Base-by-base conservation (phyloP, 148 eudicot species). In the Tetragonia tetragonoides region DNA sequence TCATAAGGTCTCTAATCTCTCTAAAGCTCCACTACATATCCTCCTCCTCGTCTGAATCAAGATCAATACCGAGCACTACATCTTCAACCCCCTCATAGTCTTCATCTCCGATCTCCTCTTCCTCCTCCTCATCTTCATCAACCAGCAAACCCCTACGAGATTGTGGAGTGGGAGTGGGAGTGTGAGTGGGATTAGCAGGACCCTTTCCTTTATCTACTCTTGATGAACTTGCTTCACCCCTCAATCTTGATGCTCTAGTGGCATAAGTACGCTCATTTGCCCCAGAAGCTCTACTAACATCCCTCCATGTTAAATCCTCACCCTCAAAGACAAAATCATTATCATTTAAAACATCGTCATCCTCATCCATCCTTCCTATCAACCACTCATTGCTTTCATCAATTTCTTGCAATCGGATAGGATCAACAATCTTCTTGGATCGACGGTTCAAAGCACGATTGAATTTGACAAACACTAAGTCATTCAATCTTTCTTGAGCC, bases 361-460 rank as follows among this genome's bases (percentile, higher is more conserved):
- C 18, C 5, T 39, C 65, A 37, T 57, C 51, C 44, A 8, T 56
- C 10, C 42, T 54, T 15, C 75, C 64, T 38, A 56, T 12, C 42
- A 73, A 40, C 66, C 66, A 38, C 54, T 60, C 67, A 21, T 74
- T 41, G 15, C 39, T 41, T 8, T 74, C 77, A 74, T 60, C 10
- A 1, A 74, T 21, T 14, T 74, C 20, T 20, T 41, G 49, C 18
- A 74, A 74, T 54, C 41, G 9, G 28, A 73, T 59, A 24, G 67
- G 77, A 42, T 40, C 54, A 12, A 9, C 15, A 10, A 37, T 56
- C 64, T 37, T 17, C 11, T 28, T 16, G 18, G 15, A 18, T 28
- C 42, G 60, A 16, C 44, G 63, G 8, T 11, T 72, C 41, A 72
- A 54, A 56, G 75, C 63, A 56, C 16, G 28, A 56, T 72, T 37